Evolutionary conservation across 116 monocot genomes (phyloP).

Genomic region (Phalaenopsis hybrid): DNA sequence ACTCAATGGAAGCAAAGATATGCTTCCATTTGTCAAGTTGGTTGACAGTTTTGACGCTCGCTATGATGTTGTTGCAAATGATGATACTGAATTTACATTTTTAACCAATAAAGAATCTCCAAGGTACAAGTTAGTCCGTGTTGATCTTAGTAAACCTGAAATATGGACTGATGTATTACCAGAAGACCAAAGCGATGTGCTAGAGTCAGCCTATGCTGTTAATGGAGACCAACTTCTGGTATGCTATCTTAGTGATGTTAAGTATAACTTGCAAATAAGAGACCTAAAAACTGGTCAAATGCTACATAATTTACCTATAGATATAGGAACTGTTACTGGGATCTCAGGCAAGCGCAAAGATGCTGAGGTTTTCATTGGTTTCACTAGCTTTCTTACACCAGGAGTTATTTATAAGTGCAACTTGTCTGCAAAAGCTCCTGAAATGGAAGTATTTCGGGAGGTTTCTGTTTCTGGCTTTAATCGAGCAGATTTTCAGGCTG

Average conservation of each 20-base stretch:
- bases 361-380: constrained; percentile 44
- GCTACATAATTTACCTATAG: constrained; percentile 39
- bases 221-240: constrained; percentile 40
- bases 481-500: constrained; percentile 50
- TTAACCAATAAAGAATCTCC: constrained; percentile 85
- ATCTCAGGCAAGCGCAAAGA: constrained; percentile 43
- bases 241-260: constrained; percentile 51
- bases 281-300: constrained; percentile 38
- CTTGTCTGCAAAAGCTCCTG: constrained; percentile 31
- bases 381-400: constrained; percentile 54
- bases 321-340: constrained; percentile 44
- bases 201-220: constrained; percentile 36
- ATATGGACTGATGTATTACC: constrained; percentile 57
- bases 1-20: constrained; percentile 23
- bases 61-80: constrained; percentile 61
- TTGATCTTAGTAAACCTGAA: constrained; percentile 60
- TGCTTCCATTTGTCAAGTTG: constrained; percentile 86
- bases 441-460: constrained; percentile 53
- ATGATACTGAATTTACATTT: constrained; percentile 82
- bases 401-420: constrained; percentile 50
- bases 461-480: constrained; percentile 77
- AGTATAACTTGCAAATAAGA: constrained; percentile 44
- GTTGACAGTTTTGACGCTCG: constrained; percentile 83
- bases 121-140: constrained; percentile 63
- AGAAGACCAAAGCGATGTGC: constrained; percentile 43